A percentile compares a stretch with the other conserved stretches of the same genome.
These are phyloP conservation scores for Ophiostoma sp. DNA, from an alignment of 2,329 filamentous ascomycete species.

Conservation along the genomic window DNA sequence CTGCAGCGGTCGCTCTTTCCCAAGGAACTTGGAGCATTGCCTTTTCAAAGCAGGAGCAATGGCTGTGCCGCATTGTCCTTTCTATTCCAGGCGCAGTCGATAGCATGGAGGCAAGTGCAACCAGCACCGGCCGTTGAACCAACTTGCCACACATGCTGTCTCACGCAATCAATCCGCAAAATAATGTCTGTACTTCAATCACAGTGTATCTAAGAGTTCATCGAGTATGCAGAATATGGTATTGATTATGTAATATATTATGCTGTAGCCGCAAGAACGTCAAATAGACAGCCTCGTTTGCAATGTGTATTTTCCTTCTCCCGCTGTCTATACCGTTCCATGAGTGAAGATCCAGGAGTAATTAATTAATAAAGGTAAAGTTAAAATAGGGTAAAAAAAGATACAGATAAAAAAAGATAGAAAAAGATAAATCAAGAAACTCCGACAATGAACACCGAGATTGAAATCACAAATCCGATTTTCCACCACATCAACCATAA, in stretches of 20 bases:
- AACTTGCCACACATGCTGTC: not conserved
- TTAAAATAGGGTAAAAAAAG: no score
- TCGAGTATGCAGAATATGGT: not conserved
- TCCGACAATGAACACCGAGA: conserved; percentile 1
- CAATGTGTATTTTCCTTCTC: not conserved
- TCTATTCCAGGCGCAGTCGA: not conserved
- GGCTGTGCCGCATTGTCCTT: not conserved
- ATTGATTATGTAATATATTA: not conserved
- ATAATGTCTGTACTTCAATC: not conserved
- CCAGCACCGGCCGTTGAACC: not conserved
- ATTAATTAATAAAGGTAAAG: not conserved
- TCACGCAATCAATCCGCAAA: not conserved
- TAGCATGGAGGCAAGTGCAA: not conserved
- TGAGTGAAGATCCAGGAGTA: not conserved
- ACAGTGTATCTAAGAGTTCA: no score
- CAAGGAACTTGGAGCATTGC: not conserved
- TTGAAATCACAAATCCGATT: not conserved
- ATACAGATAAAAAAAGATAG: not conserved
- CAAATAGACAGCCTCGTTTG: not conserved
- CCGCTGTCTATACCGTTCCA: conserved; percentile 7
- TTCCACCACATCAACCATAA: not conserved
- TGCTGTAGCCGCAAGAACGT: not conserved
- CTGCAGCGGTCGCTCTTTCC: conserved; percentile 1
- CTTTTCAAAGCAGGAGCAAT: not conserved
- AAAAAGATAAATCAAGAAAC: not conserved